Base-by-base conservation (phyloP, 331 rosid species). In the Spiraea crenata region DNA sequence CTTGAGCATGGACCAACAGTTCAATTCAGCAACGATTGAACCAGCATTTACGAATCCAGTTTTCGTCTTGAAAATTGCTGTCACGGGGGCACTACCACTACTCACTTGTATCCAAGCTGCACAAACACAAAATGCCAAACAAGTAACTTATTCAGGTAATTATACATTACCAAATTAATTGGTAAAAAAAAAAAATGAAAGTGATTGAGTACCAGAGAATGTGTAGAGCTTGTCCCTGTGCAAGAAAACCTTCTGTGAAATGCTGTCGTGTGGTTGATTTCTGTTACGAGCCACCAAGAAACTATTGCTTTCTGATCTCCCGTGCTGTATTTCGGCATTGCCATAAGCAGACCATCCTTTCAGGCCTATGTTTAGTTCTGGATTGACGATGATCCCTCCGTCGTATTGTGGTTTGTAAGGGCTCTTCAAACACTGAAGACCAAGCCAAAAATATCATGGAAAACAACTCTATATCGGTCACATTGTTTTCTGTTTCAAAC, bases 1-100 rank as follows among this genome's bases (percentile, higher is more conserved):
- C 81, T 91, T 91, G 46, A 91, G 89, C 89, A 91, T 85, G 57
- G 96, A 89, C 97, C 93, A 91, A 44, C 93, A 91, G 5, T 75
- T 81, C 6, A 87, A 69, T 69, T 87, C 69, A 11, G 96, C 96
- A 45, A 64, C 12, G 44, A 82, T 39, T 5, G 77, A 61, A 72
- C 89, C 96, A 46, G 82, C 87, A 65, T 82, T 71, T 67, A 65
- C 65, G 16, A 44, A 65, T 45, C 83, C 85, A 2, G 17, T 52
- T 12, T 11, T 63, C 72, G 91, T 84, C 76, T 84, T 89, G 46
- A 85, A 70, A 2, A 75, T 31, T 3, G 93, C 92, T 61, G 39
- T 73, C 37, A 92, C 76, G 0, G 69, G 79, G 69, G 65, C 12
- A 34, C 47, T 67, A 25, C 80, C 86, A 63, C 49, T 57, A 37